Base-by-base conservation (phyloP, 2,329 filamentous ascomycete genomes). In the Colletotrichum tofieldiae region DNA sequence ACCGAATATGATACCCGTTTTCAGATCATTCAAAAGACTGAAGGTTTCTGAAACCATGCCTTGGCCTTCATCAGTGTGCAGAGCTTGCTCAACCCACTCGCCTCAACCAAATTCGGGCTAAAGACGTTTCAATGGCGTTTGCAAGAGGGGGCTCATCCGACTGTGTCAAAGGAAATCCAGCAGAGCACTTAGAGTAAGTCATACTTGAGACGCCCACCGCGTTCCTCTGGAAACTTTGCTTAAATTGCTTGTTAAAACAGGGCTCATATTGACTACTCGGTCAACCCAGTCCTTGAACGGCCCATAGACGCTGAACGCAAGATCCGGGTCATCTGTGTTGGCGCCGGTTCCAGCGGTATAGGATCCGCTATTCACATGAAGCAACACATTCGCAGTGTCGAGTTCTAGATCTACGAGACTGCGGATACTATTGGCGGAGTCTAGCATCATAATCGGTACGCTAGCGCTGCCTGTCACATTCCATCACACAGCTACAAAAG, bases 401-500 rank as follows among this genome's bases (percentile, higher is more conserved):
- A 76, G 9, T 49, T 77, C 1, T 72, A 75, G n/a, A 71, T 73
- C 65, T 79, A 79, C 66, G 77, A 79, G 29, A 76, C 77, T 74
- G 77, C 77, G 47, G 32, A 67, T 9, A 65, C 74, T 26, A 43
- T 76, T 11, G 75, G 75, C 1, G 78, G 78, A 14, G 74, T 74
- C 3, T 77, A 76, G 76, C 65, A 73, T 20, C 74, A 76, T 26
- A 76, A 76, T 35, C 52, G 74, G 12, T 77, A 78, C 39, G 75
- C 75, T 1, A 75, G 77, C 8, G 73, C 67, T 45, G 67, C 58
- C 18, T 75, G 75, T 35, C 76, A 78, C 35, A 77, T 77, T 29
- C 75, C 76, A 0, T 73, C 73, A 2, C 72, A 74, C 35, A 73
- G 71, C 37, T 43, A 1, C 35, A 35, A 18, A 67, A 32, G 2